A percentile compares a stretch with the other conserved stretches of the same genome.
Evolutionary conservation across 495 filamentous ascomycete species (phyloP).

Genomic region (Aspergillus funiculosus): DNA sequence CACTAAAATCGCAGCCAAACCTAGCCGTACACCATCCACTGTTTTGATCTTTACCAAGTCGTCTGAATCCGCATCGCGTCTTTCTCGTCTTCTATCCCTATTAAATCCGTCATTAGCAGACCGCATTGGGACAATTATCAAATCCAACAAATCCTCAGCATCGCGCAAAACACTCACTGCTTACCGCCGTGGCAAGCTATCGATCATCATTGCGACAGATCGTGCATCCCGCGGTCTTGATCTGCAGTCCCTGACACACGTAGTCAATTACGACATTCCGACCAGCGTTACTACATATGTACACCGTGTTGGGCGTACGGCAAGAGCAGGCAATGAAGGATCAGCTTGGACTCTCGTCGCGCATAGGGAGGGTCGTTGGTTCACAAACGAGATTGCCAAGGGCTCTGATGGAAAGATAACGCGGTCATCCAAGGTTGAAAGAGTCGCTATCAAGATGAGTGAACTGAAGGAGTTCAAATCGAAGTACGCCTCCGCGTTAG

Average conservation of each 20-base stretch:
- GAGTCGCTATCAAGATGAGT: slow-evolving; percentile 41
- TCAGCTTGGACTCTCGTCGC: slow-evolving; percentile 78
- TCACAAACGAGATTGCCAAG: slow-evolving; percentile 68
- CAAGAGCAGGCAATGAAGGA: slow-evolving; percentile 70
- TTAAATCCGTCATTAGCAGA: slow-evolving; percentile 54
- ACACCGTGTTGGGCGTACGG: slow-evolving; percentile 88
- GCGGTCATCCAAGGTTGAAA: slow-evolving; percentile 34
- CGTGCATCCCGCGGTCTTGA: slow-evolving; percentile 92
- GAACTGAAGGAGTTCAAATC: slow-evolving; percentile 44
- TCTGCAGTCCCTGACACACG: slow-evolving; percentile 67
- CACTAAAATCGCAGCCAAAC: neutral
- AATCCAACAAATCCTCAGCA: slow-evolving; percentile 61
- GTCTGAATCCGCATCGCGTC: slow-evolving; percentile 74
- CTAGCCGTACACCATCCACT: slow-evolving; percentile 15
- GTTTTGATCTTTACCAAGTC: slow-evolving; percentile 84
- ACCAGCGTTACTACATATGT: slow-evolving; percentile 74
- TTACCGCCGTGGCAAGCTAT: slow-evolving; percentile 58
- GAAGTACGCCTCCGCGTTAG: slow-evolving; percentile 57
- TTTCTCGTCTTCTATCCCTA: slow-evolving; percentile 68
- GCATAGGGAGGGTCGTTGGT: slow-evolving; percentile 76
- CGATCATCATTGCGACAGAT: slow-evolving; percentile 82
- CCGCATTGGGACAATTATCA: slow-evolving; percentile 64
- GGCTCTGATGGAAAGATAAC: slow-evolving; percentile 40
- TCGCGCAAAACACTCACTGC: slow-evolving; percentile 57
- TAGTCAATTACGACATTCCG: slow-evolving; percentile 93